Base-by-base conservation (phyloP, 768 basidiomycete genomes). In the Myochromella boudieri region DNA sequence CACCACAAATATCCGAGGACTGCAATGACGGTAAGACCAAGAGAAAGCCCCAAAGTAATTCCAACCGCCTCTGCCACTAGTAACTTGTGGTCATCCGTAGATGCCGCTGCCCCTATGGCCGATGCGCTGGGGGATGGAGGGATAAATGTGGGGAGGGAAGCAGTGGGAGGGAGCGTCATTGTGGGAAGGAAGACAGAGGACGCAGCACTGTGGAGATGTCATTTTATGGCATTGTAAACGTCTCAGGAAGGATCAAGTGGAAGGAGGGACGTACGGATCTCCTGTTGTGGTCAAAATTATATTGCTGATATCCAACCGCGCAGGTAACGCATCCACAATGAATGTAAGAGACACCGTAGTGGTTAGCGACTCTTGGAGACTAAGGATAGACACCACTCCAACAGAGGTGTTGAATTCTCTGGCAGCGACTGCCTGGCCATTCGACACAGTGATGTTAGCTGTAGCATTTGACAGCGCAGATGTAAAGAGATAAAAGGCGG, bases 401-500 rank as follows among this genome's bases (percentile, higher is more conserved):
- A 71, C 59, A 6, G 71, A 65, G 0, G 78, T 71, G 52, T 78
- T 68, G 38, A 80, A 65, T 17, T 55, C n/a, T 5, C 53, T 49
- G 0, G 65, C 69, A 33, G 74, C 53, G 3, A 66, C 55, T 2
- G 49, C 56, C 12, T 53, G 60, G 34, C 68, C 59, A n/a, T 73
- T 66, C 4, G 76, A 72, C 24, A 78, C 49, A 1, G 80, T 78
- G 27, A 82, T 61, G 49, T 81, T 81, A 47, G 76, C 63, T 15
- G 70, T 75, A 2, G 80, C 78, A 46, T 77, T 79, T 4, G 80
- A 79, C 1, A 59, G 52, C 10, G 65, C 42, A 1, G 74, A 72
- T 10, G 77, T 74, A 9, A 59, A 63, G 28, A 81, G 62, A 51
- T 66, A 74, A 5, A 80, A 56, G 3, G 66, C 60, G 7, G 70